phyloP scores from a whole-genome alignment of 768 basidiomycete genomes.

The Mycena crocata region DNA sequence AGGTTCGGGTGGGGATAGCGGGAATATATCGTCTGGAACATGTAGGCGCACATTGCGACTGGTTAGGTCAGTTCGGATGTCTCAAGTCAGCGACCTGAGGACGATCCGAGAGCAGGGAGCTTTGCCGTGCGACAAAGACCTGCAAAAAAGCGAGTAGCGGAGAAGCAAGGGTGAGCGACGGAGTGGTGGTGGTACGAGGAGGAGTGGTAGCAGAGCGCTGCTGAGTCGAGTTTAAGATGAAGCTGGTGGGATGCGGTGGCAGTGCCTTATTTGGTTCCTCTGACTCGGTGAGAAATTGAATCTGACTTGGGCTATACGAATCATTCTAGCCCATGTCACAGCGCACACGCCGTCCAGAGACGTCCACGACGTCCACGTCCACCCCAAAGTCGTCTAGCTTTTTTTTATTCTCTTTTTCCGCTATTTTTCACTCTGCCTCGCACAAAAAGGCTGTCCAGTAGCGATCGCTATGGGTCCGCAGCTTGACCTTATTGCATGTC shows the following conservation, averaged over 20 bases:
- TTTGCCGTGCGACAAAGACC: conserved; percentile 35
- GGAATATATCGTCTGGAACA: no score
- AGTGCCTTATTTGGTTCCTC: background rate
- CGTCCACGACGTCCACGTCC: background rate
- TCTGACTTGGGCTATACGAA: no score
- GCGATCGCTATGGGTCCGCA: conserved; percentile 23
- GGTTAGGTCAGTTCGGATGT: conserved; percentile 23
- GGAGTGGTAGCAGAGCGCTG: background rate
- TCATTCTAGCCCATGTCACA: background rate
- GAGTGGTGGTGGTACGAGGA: background rate
- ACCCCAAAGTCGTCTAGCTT: background rate
- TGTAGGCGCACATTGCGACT: conserved; percentile 31
- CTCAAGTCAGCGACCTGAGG: conserved; percentile 34
- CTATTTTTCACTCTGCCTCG: background rate
- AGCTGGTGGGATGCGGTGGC: background rate
- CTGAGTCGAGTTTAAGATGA: conserved; percentile 12
- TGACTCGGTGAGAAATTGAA: background rate
- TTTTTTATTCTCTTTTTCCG: background rate
- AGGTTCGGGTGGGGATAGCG: conserved; percentile 34
- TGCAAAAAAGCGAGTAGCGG: conserved; percentile 13
- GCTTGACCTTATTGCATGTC: conserved; percentile 7
- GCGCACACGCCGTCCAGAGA: background rate
- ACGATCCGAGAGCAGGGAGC: conserved; percentile 35
- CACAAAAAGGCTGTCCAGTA: conserved; percentile 16
- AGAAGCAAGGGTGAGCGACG: conserved; percentile 3